Base-by-base conservation (phyloP, 176 grass and related monocot genomes). In the Luzula sylvatica region DNA sequence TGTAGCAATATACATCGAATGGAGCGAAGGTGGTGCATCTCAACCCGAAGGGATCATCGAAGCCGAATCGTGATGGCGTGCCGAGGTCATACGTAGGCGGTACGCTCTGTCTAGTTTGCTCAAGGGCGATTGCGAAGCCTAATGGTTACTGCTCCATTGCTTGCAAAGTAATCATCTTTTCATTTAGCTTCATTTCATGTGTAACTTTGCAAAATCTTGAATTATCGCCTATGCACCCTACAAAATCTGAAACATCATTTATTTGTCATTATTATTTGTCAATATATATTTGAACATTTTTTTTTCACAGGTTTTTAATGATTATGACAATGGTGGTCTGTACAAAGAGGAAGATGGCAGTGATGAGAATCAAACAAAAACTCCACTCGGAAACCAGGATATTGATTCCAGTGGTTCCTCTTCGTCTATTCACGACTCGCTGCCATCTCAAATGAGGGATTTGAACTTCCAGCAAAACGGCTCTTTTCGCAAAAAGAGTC, bases 91-190 rank as follows among this genome's bases (percentile, higher is more conserved):
- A 23, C 3, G 40, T 43, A 11, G 57, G 21, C 16, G 11, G 22
- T n/a, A 28, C 26, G 22, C 39, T 23, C 22, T 61, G 57, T 46
- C 20, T 30, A 13, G 28, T 61, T 43, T 61, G 57, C 26, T 40
- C 57, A 25, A n/a, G 43, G 20, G 15, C 16, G 1, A 61, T 61
- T 26, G 43, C 40, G 43, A 27, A 3, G 13, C 22, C 57, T 43
- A 26, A 61, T 61, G 12, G 20, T 3, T 61, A 43, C 57, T 61
- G 57, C 57, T 46, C 57, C 3, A 45, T 61, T 26, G 40, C 22
- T 26, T 61, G 57, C 57, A 61, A 61, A 38, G 57, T 61, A 45
- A 23, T 15, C 43, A 46, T 64, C 30, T 9, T 15, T 17, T 46
- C 16, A 17, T 15, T 26, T 61, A 43, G 39, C 25, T n/a, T 17